These are phyloP conservation scores for Plectosphaerella cucumerina DNA, from an alignment of 2,329 filamentous ascomycete genomes.

Conservation along the genomic window DNA sequence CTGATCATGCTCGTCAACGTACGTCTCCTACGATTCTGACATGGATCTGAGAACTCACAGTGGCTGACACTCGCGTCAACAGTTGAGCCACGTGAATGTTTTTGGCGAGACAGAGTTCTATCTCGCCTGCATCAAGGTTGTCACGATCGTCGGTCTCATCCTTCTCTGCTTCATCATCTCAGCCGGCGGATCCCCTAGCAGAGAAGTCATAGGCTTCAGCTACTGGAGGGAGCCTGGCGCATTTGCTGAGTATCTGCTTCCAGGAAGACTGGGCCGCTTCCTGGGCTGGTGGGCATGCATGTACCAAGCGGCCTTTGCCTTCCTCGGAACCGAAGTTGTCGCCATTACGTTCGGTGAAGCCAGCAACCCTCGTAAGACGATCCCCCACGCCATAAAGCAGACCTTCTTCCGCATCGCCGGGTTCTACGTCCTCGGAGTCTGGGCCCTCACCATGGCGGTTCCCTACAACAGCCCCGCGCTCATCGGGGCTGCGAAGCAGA, in stretches of 20 bases:
- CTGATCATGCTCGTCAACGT: slow-evolving; percentile 30
- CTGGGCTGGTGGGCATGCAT: slow-evolving; percentile 33
- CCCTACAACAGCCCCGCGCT: slow-evolving; percentile 36
- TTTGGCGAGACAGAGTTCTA: slow-evolving; percentile 46
- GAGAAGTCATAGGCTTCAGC: slow-evolving; percentile 34
- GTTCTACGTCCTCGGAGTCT: slow-evolving; percentile 48
- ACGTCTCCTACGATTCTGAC: too few relatives aligned
- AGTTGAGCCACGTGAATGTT: slow-evolving; percentile 32
- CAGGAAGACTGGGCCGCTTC: slow-evolving; percentile 31
- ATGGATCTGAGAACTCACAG: too few relatives aligned
- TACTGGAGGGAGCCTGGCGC: slow-evolving; percentile 40
- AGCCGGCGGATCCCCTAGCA: slow-evolving; percentile 31
- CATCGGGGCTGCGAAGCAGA: slow-evolving; percentile 17
- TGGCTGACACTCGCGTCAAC: background rate
- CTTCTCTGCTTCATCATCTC: slow-evolving; percentile 31
- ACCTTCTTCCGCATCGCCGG: slow-evolving; percentile 50
- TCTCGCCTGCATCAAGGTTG: slow-evolving; percentile 38
- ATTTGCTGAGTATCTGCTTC: slow-evolving; percentile 29
- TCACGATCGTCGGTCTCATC: slow-evolving; percentile 35
- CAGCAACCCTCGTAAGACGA: slow-evolving; percentile 40
- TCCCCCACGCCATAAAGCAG: slow-evolving; percentile 47
- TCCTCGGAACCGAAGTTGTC: slow-evolving; percentile 64
- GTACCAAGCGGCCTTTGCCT: slow-evolving; percentile 33
- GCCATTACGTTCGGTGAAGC: slow-evolving; percentile 72
- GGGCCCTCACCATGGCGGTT: slow-evolving; percentile 47